phyloP scores from a whole-genome alignment of 176 grass and related monocot genomes.

The Oryza meyeriana region DNA sequence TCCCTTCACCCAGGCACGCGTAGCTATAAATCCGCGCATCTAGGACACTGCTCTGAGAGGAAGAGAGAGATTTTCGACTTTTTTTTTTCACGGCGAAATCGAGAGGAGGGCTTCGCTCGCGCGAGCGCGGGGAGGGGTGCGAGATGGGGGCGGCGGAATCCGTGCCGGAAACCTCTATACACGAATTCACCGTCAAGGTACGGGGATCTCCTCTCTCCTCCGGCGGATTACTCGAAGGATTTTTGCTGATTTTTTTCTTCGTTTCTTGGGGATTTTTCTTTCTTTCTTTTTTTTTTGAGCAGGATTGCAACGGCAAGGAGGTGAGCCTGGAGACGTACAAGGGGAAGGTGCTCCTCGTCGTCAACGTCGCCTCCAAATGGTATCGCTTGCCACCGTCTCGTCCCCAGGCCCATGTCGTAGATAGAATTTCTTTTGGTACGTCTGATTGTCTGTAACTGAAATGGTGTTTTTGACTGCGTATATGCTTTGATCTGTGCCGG shows the following conservation, averaged over 20 bases:
- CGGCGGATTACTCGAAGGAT: neutral
- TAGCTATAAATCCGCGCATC: conserved; percentile 26
- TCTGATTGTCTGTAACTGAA: no score
- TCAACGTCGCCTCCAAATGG: conserved; percentile 98
- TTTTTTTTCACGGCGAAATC: neutral
- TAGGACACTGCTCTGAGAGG: neutral
- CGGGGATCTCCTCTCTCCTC: neutral
- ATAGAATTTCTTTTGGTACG: neutral
- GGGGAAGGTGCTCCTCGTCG: conserved; percentile 89
- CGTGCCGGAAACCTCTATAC: conserved; percentile 65
- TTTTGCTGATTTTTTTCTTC: neutral
- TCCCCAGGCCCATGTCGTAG: neutral
- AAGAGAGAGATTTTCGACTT: neutral
- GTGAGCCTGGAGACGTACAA: conserved; percentile 73
- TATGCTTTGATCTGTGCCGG: neutral
- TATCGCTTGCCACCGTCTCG: neutral
- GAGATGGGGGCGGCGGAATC: conserved; percentile 70
- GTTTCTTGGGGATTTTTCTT: neutral
- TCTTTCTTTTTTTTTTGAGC: conserved; percentile 12
- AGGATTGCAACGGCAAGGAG: conserved; percentile 80
- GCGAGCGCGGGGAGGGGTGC: neutral
- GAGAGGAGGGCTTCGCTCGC: neutral
- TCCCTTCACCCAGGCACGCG: neutral
- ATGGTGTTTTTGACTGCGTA: neutral
- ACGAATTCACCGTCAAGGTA: conserved; percentile 92